These are phyloP conservation scores for Wallemia mellicola DNA, from an alignment of 1,284 basidiomycete genomes.

Conservation along the genomic window DNA sequence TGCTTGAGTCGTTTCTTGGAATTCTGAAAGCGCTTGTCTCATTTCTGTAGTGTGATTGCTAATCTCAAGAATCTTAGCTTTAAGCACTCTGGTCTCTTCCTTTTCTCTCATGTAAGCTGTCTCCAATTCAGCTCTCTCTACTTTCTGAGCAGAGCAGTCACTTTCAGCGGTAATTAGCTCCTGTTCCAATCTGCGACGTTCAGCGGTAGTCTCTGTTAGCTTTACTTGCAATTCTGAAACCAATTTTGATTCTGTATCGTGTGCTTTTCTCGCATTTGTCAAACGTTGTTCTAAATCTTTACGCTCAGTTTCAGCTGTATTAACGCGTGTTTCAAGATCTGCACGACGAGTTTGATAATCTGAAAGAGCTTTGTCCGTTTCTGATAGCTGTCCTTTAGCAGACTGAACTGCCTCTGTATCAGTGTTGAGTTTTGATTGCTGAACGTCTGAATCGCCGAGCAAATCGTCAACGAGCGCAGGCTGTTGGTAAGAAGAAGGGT, in stretches of 20 bases:
- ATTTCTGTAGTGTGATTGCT: conserved; percentile 39
- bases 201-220: conserved; percentile 33
- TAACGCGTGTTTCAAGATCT: conserved; percentile 14
- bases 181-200: conserved; percentile 42
- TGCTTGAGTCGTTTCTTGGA: conserved; percentile 9
- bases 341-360: conserved; percentile 13
- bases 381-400: conserved; percentile 30
- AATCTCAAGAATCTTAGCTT: conserved; percentile 52
- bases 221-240: conserved; percentile 44
- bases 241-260: conserved; percentile 52
- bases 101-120: conserved; percentile 66
- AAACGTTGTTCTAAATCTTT: conserved; percentile 17
- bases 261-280: conserved; percentile 25
- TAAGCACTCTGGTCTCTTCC: conserved; percentile 66
- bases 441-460: conserved; percentile 1
- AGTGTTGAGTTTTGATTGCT: conserved; percentile 14
- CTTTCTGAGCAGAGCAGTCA: conserved; percentile 56
- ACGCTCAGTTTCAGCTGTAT: conserved; percentile 32
- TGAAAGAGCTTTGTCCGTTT: conserved; percentile 8
- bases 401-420: conserved; percentile 30
- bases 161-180: conserved; percentile 74
- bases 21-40: conserved; percentile 18
- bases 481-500: background rate
- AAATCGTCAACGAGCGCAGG: background rate
- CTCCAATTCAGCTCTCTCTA: conserved; percentile 80